Evolutionary conservation across 129 eudicot species (phyloP).

Genomic region (Calendula officinalis): DNA sequence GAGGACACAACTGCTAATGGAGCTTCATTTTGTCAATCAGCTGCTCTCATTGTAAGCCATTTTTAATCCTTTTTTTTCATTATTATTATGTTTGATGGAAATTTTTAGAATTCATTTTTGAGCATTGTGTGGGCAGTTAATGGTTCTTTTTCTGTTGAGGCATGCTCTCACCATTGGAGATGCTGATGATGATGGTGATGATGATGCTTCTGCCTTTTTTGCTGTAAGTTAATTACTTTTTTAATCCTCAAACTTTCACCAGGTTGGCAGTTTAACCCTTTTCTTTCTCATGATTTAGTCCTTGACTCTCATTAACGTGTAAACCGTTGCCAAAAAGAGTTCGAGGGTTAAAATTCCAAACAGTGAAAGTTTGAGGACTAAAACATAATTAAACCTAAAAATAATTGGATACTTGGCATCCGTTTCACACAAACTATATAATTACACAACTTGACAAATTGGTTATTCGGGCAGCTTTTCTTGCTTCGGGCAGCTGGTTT

Average conservation of each 20-base stretch:
- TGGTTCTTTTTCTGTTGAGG: slow-evolving; percentile 72
- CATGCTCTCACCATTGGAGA: slow-evolving; percentile 62
- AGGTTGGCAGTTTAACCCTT: too few relatives aligned
- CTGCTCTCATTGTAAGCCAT: slow-evolving; percentile 35
- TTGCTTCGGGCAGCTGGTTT: slow-evolving; percentile 78
- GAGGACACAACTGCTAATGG: slow-evolving; percentile 37
- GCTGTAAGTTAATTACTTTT: slow-evolving; percentile 47
- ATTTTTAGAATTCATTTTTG: not conserved
- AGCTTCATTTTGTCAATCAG: slow-evolving; percentile 41
- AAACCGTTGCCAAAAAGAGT: too few relatives aligned
- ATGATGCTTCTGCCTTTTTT: slow-evolving; percentile 63
- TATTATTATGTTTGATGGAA: slow-evolving; percentile 1
- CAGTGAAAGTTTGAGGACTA: not conserved
- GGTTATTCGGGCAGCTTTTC: slow-evolving; percentile 48
- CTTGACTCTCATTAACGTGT: too few relatives aligned
- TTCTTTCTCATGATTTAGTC: too few relatives aligned
- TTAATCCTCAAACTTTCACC: not conserved
- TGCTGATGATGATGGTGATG: slow-evolving; percentile 49
- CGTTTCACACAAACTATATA: not conserved
- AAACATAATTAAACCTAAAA: not conserved
- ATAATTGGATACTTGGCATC: not conserved
- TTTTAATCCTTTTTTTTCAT: not conserved
- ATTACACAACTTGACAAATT: slow-evolving; percentile 12
- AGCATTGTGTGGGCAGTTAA: slow-evolving; percentile 38
- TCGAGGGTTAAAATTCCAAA: too few relatives aligned